Conservation (phyloP, 805 yeast genomes). For the Starmerella khaoyaiensis region DNA sequence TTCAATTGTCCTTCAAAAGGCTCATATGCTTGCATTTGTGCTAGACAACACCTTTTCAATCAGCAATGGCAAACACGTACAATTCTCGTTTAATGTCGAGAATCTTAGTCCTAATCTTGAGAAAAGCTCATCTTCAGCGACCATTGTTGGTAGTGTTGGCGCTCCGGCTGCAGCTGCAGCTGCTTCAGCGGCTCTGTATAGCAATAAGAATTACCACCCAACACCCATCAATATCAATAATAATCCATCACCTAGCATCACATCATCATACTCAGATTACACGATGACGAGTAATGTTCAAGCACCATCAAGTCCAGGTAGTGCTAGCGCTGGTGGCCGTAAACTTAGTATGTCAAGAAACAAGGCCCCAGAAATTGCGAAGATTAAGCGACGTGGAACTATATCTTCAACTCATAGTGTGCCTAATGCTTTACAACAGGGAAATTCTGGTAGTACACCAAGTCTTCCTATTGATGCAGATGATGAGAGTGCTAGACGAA, state of each 20-base stretch:
- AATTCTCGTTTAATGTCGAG: slow-evolving; percentile 34
- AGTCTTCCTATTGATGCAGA: background rate
- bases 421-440: too few relatives aligned
- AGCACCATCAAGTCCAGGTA: too few relatives aligned
- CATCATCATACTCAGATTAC: too few relatives aligned
- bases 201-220: too few relatives aligned
- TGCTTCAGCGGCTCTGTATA: slow-evolving; percentile 3
- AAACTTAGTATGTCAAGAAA: slow-evolving; percentile 1
- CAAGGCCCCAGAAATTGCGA: background rate
- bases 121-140: background rate
- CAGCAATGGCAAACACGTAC: slow-evolving; percentile 66
- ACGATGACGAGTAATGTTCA: too few relatives aligned
- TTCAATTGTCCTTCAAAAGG: slow-evolving; percentile 36
- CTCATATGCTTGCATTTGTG: slow-evolving; percentile 73
- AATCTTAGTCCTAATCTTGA: background rate
- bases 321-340: background rate
- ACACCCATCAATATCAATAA: too few relatives aligned
- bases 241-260: too few relatives aligned
- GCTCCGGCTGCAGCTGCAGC: slow-evolving; percentile 9
- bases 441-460: too few relatives aligned
- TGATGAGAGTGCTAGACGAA: background rate
- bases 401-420: too few relatives aligned
- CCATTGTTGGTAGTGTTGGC: background rate
- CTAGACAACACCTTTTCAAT: slow-evolving; percentile 87
- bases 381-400: too few relatives aligned